These are phyloP conservation scores for Fusarium xyrophilum DNA, from an alignment of 2,329 filamentous ascomycete species.

Conservation along the genomic window DNA sequence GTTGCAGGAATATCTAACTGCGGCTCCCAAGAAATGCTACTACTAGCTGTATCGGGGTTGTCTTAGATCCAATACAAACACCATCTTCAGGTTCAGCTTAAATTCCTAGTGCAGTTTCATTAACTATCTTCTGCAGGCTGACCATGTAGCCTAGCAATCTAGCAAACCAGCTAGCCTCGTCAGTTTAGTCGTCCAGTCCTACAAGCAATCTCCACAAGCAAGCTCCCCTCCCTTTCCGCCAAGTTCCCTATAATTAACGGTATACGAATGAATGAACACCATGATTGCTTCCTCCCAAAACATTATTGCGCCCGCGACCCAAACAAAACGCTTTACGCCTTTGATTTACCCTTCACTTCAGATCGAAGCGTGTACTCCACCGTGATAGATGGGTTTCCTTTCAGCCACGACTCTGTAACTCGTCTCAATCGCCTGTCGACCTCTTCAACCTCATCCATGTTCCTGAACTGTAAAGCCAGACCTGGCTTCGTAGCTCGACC, in stretches of 20 bases:
- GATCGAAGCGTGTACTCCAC: conserved; percentile 41
- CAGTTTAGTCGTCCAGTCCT: conserved; percentile 17
- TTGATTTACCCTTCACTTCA: conserved; percentile 40
- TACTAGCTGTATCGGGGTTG: conserved; percentile 30
- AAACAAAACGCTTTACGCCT: conserved; percentile 16
- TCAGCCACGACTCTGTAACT: conserved; percentile 36
- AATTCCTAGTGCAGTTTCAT: conserved; percentile 7
- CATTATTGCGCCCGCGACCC: conserved; percentile 1
- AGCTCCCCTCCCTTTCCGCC: not conserved
- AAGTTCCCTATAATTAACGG: not conserved
- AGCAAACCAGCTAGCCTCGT: conserved; percentile 1
- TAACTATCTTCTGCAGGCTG: not conserved
- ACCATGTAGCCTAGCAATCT: not conserved
- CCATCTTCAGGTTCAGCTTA: conserved; percentile 9
- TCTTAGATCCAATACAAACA: conserved; percentile 26
- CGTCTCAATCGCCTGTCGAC: conserved; percentile 34
- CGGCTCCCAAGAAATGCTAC: conserved; percentile 17
- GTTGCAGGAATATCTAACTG: not conserved
- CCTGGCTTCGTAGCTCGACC: conserved; percentile 7
- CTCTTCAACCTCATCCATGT: conserved; percentile 36
- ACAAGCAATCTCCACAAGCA: conserved; percentile 21
- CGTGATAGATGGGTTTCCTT: conserved; percentile 3
- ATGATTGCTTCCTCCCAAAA: conserved; percentile 6
- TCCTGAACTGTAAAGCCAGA: conserved; percentile 30
- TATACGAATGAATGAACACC: not conserved